Conservation (phyloP, 1,139 yeast species). For the Suzukiozyma palmioleophila region DNA sequence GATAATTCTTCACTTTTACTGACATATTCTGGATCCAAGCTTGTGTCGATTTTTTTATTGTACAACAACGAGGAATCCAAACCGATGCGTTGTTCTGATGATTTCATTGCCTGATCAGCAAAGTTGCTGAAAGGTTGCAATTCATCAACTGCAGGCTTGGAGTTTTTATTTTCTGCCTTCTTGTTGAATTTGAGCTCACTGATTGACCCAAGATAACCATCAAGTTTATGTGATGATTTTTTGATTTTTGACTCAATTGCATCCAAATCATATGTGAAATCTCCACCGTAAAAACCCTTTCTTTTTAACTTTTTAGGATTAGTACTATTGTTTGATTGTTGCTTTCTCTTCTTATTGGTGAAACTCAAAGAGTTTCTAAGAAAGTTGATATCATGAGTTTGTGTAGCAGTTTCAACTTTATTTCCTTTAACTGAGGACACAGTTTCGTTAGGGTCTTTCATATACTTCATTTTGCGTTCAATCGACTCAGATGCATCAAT, state of each 20-base stretch:
- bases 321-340: constrained; percentile 2
- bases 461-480: constrained; percentile 31
- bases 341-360: constrained; percentile 13
- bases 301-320: constrained; percentile 12
- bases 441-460: constrained; percentile 41
- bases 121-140: constrained; percentile 13
- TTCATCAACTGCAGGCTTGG: constrained; percentile 14
- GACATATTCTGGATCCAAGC: constrained; percentile 26
- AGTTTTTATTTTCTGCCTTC: constrained; percentile 1
- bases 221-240: constrained; percentile 11
- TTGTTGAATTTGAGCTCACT: constrained; percentile 24
- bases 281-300: constrained; percentile 30
- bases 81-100: constrained; percentile 16
- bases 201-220: constrained; percentile 31
- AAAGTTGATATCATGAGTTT: constrained; percentile 32
- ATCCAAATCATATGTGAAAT: constrained; percentile 33
- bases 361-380: constrained; percentile 25
- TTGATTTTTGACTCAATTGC: constrained; percentile 9
- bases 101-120: constrained; percentile 10
- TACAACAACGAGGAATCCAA: constrained; percentile 16
- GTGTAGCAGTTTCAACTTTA: constrained; percentile 40
- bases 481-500: constrained; percentile 33
- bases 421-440: constrained; percentile 13
- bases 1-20: constrained; percentile 22
- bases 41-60: constrained; percentile 15